A percentile compares a stretch with the other conserved stretches of the same genome.
Conservation (phyloP, 2,329 filamentous ascomycete genomes). For the Exophiala alcalophila region DNA sequence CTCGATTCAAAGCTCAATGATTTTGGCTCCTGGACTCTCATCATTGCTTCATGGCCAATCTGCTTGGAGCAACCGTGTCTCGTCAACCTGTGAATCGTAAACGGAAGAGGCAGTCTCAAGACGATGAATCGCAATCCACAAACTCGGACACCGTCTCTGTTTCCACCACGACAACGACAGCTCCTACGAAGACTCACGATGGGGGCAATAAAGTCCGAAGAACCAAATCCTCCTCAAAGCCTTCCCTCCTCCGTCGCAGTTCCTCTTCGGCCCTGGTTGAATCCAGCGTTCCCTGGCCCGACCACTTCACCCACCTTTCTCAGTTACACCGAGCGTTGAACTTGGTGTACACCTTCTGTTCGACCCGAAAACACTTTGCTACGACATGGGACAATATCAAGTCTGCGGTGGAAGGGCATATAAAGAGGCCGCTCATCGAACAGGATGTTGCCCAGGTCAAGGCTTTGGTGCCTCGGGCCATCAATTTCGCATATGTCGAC, state of each 20-base stretch:
- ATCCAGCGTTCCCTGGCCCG: slow-evolving; percentile 66
- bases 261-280: slow-evolving; percentile 51
- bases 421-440: slow-evolving; percentile 64
- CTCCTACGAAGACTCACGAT: slow-evolving; percentile 58
- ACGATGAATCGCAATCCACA: slow-evolving; percentile 11
- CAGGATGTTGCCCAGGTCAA: slow-evolving; percentile 82
- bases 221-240: slow-evolving; percentile 38
- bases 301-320: slow-evolving; percentile 67
- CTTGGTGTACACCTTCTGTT: slow-evolving; percentile 91
- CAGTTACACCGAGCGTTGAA: slow-evolving; percentile 82
- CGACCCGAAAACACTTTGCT: slow-evolving; percentile 82
- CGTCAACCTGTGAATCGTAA: slow-evolving; percentile 39
- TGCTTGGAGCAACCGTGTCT: slow-evolving; percentile 46
- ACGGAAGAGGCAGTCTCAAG: slow-evolving; percentile 44
- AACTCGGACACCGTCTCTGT: slow-evolving; percentile 1
- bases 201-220: slow-evolving; percentile 53
- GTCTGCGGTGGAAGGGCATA: slow-evolving; percentile 78
- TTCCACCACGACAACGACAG: slow-evolving; percentile 39
- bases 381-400: slow-evolving; percentile 91
- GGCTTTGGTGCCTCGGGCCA: slow-evolving; percentile 69
- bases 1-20: neutral
- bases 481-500: slow-evolving; percentile 84
- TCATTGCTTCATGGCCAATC: slow-evolving; percentile 35
- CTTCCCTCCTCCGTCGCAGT: slow-evolving; percentile 39
- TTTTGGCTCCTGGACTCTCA: neutral